Evolutionary conservation across 2,329 filamentous ascomycete species (phyloP).

Genomic region (Diaporthe helianthi): DNA sequence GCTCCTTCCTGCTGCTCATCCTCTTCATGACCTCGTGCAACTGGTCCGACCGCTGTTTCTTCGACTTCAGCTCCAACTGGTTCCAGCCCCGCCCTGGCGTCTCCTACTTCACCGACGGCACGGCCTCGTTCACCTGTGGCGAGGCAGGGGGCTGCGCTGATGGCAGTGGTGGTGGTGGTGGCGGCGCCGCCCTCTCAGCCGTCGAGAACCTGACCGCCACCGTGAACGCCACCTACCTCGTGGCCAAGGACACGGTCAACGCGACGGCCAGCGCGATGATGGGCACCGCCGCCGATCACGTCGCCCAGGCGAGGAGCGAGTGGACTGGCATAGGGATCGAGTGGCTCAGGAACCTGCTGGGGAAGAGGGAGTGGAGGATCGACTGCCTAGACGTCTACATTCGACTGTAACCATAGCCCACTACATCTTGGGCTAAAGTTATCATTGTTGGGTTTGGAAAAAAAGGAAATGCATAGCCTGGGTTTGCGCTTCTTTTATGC

Average conservation of each 20-base stretch:
- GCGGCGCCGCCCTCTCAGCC: slow-evolving; percentile 40
- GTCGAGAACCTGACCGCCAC: slow-evolving; percentile 41
- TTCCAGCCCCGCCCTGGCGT: slow-evolving; percentile 76
- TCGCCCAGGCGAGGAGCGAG: slow-evolving; percentile 62
- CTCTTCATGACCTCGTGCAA: slow-evolving; percentile 92
- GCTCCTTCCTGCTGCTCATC: slow-evolving; percentile 92
- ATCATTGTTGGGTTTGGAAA: not conserved
- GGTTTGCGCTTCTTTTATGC: not conserved
- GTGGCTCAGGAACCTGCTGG: slow-evolving; percentile 83
- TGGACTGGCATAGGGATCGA: slow-evolving; percentile 83
- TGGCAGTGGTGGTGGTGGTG: slow-evolving; percentile 26
- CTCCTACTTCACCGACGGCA: slow-evolving; percentile 42
- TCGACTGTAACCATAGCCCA: slow-evolving; percentile 61
- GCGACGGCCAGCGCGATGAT: slow-evolving; percentile 74
- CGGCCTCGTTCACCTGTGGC: slow-evolving; percentile 8
- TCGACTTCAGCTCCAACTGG: slow-evolving; percentile 92
- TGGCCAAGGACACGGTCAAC: slow-evolving; percentile 64
- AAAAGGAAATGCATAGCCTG: slow-evolving; percentile 18
- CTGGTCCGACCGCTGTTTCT: slow-evolving; percentile 90
- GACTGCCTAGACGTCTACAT: slow-evolving; percentile 91
- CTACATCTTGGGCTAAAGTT: not conserved
- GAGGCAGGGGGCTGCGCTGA: not conserved
- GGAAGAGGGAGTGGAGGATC: slow-evolving; percentile 86
- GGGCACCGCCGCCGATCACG: slow-evolving; percentile 70
- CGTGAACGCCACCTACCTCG: slow-evolving; percentile 53